Evolutionary conservation across 225 moss, liverwort and hornwort genomes (phyloP).

Genomic region (Sphagnum contortum): DNA sequence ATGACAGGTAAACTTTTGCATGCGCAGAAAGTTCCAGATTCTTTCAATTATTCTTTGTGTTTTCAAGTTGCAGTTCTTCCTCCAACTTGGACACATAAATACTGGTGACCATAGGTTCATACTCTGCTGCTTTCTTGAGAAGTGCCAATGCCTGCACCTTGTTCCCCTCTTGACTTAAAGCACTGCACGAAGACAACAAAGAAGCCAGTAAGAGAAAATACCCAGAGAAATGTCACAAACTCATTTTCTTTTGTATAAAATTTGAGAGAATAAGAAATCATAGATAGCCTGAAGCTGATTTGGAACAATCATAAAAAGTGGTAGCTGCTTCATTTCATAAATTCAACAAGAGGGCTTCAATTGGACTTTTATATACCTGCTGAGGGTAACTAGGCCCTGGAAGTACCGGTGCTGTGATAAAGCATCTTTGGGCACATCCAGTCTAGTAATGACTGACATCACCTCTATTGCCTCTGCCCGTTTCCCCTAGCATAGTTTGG

Average conservation of each 20-base stretch:
- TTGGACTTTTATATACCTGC: slow-evolving; percentile 35
- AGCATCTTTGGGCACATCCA: slow-evolving; percentile 58
- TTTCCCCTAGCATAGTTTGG: slow-evolving; percentile 35
- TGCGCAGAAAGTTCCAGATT: too few relatives aligned
- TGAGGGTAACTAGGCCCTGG: slow-evolving; percentile 68
- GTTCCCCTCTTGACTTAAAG: slow-evolving; percentile 87
- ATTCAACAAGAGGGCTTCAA: too few relatives aligned
- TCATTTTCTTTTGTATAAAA: neutral
- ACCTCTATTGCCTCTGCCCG: slow-evolving; percentile 61
- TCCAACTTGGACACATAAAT: slow-evolving; percentile 39
- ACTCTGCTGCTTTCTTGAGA: slow-evolving; percentile 50
- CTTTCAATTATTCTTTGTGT: slow-evolving; percentile 2
- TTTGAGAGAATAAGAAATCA: neutral
- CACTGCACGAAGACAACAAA: slow-evolving; percentile 34
- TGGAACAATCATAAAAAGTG: too few relatives aligned
- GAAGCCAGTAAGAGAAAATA: neutral
- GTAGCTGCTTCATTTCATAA: too few relatives aligned
- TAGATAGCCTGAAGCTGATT: too few relatives aligned
- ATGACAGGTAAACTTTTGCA: too few relatives aligned
- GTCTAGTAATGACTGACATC: slow-evolving; percentile 57
- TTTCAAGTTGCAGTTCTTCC: slow-evolving; percentile 24
- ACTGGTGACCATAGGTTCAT: slow-evolving; percentile 44
- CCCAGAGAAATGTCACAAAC: neutral
- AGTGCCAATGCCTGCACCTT: slow-evolving; percentile 64
- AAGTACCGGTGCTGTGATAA: slow-evolving; percentile 68